Base-by-base conservation (phyloP, 371 early-diverging fungal species). In the Mortierella sp. region DNA sequence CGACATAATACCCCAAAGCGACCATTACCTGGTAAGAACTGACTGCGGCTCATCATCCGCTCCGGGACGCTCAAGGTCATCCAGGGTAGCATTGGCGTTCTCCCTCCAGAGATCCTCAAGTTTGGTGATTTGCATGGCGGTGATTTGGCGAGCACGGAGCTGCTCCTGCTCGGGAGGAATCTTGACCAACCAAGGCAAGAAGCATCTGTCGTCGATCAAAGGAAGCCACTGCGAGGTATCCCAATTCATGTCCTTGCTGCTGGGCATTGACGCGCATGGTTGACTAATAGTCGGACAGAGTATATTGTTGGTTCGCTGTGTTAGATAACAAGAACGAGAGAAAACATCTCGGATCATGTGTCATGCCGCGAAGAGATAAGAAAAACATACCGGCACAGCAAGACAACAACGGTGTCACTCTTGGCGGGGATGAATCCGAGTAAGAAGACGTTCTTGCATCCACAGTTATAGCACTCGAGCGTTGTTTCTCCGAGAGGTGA, bases 401-500 rank as follows among this genome's bases (percentile, higher is more conserved):
- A 89, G 6, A 99, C 99, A 1, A 99, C 99, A 0, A 99, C 99
- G 0, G 98, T 97, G 85, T 98, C 98, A 63, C 95, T 94, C 88
- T 99, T 99, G 27, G 99, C 99, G 5, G 99, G 99, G 79, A 99
- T 98, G 83, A 98, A 99, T 0, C 99, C 99, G 38, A 99, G 93
- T 76, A 98, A 91, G 84, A 99, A 99, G 24, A 98, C 96, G 83
- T 99, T 99, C 63, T 96, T 92, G 81, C 95, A 96, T 21, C 98
- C 98, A 89, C 99, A 99, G 89, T 97, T 96, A 89, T 97, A 99
- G 89, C 99, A 99, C 88, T 99, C 98, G 76, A 99, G 91, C 0
- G 96, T 92, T 6, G 97, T 96, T 76, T 99, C 99, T 16, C 98
- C 99, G 7, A 99, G 92, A 32, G 97, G 95, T 7, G 97, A 95